Evolutionary conservation across 2,329 filamentous ascomycete species (phyloP).

Genomic region (Penicillium sp.): DNA sequence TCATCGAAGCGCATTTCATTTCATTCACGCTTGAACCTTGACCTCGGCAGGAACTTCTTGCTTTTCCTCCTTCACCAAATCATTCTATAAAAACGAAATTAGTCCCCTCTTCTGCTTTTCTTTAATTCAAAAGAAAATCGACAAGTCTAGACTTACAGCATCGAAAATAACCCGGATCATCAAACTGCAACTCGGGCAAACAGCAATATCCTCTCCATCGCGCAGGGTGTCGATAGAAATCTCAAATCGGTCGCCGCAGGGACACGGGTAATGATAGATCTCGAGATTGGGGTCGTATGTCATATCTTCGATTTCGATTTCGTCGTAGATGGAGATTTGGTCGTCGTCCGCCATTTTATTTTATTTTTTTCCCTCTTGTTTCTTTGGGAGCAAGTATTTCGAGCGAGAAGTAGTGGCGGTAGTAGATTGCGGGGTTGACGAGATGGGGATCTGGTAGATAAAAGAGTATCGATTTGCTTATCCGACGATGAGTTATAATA

Average conservation of each 20-base stretch:
- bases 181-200: conserved; percentile 93
- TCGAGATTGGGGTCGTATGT: conserved; percentile 77
- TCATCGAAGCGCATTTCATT: neutral
- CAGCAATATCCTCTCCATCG: conserved; percentile 89
- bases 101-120: neutral
- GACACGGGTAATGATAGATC: conserved; percentile 94
- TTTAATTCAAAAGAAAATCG: neutral
- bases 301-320: conserved; percentile 99
- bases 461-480: neutral
- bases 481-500: neutral
- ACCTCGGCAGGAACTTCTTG: conserved; percentile 27
- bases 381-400: neutral
- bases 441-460: neutral
- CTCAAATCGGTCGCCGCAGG: conserved; percentile 95
- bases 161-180: conserved; percentile 97
- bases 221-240: conserved; percentile 78
- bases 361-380: neutral
- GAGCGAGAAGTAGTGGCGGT: neutral
- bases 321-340: conserved; percentile 76
- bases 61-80: conserved; percentile 11
- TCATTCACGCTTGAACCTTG: conserved; percentile 37
- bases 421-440: neutral
- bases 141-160: conserved; percentile 51
- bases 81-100: conserved; percentile 3
- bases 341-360: conserved; percentile 61